Conservation (phyloP, 306 rosid species). For the Cicer arietinum region DNA sequence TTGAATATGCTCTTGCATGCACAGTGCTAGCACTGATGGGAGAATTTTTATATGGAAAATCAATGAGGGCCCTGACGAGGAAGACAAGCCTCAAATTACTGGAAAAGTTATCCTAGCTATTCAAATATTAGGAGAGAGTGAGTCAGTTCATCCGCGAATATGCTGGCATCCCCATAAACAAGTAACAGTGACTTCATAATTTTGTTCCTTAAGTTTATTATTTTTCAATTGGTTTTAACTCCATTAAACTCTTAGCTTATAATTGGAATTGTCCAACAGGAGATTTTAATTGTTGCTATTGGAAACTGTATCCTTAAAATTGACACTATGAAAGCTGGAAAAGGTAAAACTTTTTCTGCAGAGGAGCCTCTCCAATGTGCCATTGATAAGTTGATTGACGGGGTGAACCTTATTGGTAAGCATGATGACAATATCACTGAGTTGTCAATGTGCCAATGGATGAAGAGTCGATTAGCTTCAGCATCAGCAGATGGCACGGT, state of each 20-base stretch:
- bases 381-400: conserved; percentile 68
- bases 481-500: conserved; percentile 80
- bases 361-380: conserved; percentile 69
- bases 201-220: conserved; percentile 26
- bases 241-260: conserved; percentile 27
- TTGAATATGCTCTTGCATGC: conserved; percentile 40
- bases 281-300: conserved; percentile 67
- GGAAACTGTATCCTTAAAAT: conserved; percentile 63
- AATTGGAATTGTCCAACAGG: conserved; percentile 55
- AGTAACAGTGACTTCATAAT: conserved; percentile 48
- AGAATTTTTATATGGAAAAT: conserved; percentile 74
- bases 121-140: conserved; percentile 63
- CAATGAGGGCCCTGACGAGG: conserved; percentile 71
- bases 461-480: conserved; percentile 77
- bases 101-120: conserved; percentile 63
- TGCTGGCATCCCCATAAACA: conserved; percentile 91
- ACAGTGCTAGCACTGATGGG: conserved; percentile 76
- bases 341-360: conserved; percentile 58
- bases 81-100: conserved; percentile 76
- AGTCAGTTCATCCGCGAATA: conserved; percentile 68
- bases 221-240: conserved; percentile 30
- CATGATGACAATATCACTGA: conserved; percentile 72
- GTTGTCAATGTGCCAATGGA: conserved; percentile 87
- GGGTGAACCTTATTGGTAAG: conserved; percentile 66
- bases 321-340: conserved; percentile 66